Evolutionary conservation across 2,329 filamentous ascomycete genomes (phyloP).

Genomic region (Microdochium nivale): DNA sequence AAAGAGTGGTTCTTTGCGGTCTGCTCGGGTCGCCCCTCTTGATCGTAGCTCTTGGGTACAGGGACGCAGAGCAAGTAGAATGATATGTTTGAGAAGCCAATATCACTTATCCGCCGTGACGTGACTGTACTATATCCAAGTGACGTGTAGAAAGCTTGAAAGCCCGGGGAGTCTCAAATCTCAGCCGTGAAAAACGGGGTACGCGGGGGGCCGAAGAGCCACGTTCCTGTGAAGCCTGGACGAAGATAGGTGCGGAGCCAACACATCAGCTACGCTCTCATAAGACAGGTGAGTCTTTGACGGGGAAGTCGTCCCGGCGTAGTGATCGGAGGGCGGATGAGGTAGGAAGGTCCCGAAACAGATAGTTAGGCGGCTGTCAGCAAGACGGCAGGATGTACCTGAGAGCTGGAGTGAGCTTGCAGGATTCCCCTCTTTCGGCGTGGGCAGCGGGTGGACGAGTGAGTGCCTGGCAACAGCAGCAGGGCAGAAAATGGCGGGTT

Average conservation of each 20-base stretch:
- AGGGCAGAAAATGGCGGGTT: conserved; percentile 26
- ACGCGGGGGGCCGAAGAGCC: not conserved
- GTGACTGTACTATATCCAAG: not conserved
- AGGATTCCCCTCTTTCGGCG: not conserved
- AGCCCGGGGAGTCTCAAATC: not conserved
- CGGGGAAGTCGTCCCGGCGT: conserved; percentile 2
- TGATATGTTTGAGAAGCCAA: too few species aligned
- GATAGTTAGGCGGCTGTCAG: not conserved
- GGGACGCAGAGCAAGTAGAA: not conserved
- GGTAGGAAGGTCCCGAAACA: not conserved
- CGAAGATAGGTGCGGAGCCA: not conserved
- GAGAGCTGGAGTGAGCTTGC: not conserved
- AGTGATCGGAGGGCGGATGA: conserved; percentile 4
- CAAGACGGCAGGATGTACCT: not conserved
- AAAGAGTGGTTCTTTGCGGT: conserved; percentile 5
- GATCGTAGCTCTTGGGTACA: not conserved
- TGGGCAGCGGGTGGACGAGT: conserved; percentile 12
- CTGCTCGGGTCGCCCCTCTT: not conserved
- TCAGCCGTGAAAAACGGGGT: not conserved
- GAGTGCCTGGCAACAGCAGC: conserved; percentile 27
- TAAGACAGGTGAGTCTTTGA: conserved; percentile 2
- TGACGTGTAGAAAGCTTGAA: not conserved
- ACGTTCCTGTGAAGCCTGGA: not conserved
- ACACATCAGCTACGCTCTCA: not conserved
- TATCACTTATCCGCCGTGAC: not conserved